Base-by-base conservation (phyloP, 192 early-diverging fungal genomes). In the Physocladia obscura region DNA sequence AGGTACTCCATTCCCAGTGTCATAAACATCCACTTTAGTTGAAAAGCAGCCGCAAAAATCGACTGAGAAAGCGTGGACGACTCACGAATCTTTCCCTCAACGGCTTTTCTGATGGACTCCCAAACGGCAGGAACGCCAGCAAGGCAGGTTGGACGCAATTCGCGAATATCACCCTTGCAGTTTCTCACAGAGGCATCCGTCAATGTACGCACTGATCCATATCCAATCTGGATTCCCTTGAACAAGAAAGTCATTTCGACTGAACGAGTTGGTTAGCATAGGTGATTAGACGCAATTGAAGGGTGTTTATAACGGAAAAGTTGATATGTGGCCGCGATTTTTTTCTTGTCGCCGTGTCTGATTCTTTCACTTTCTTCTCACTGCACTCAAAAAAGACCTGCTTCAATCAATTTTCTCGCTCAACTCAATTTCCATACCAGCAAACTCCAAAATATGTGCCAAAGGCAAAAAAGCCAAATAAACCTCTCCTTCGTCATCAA, bases 391-490 rank as follows among this genome's bases (percentile, higher is more conserved):
- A 13, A 2, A 30, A 81, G 75, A 83, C 91, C 56, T 91, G 62
- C 76, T 95, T 93, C 62, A 21, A 48, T 1, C n/a, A n/a, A n/a
- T n/a, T n/a, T n/a, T n/a, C n/a, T n/a, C n/a, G n/a, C n/a, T n/a
- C n/a, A n/a, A n/a, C n/a, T n/a, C n/a, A n/a, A 94, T 86, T 35
- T n/a, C n/a, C n/a, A n/a, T n/a, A n/a, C n/a, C n/a, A n/a, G 87
- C 76, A 69, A 95, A 93, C 79, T 95, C 93, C 40, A 97, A 76
- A 29, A 97, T 89, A 71, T 97, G 95, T 63, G 93, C 90, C 44
- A 94, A 79, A 21, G 94, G 94, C 71, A 96, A 76, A 67, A 47
- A 47, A 11, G 11, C 44, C 44, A 47, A 47, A 47, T 47, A 47
- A 11, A 47, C 11, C n/a, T 47, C 44, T 52, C 11, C 21, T 6